phyloP scores from a whole-genome alignment of 768 basidiomycete species.

The Sistotremastrum niveocremeum region DNA sequence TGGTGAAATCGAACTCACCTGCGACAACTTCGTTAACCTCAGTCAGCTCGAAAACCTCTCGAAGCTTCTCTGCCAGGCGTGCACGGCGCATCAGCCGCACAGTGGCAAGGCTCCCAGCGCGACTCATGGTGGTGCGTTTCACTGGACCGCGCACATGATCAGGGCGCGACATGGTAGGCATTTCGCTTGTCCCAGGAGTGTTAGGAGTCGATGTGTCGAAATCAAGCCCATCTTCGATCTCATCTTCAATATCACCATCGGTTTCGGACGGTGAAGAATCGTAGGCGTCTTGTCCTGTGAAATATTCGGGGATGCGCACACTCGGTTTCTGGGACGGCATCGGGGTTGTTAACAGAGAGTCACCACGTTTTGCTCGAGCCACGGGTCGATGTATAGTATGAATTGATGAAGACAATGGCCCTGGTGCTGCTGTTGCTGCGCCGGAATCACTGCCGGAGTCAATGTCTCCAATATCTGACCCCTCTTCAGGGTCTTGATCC shows the following conservation, averaged over 20 bases:
- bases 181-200: background rate
- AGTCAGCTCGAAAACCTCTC: slow-evolving; percentile 73
- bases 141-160: no score
- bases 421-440: slow-evolving; percentile 20
- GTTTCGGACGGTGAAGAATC: no score
- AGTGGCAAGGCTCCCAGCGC: slow-evolving; percentile 57
- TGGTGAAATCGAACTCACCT: slow-evolving; percentile 30
- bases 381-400: slow-evolving; percentile 78
- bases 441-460: slow-evolving; percentile 61
- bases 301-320: no score
- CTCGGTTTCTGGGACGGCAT: background rate
- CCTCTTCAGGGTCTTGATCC: slow-evolving; percentile 55
- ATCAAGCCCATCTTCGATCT: slow-evolving; percentile 34
- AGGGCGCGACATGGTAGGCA: background rate
- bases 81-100: slow-evolving; percentile 54
- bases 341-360: slow-evolving; percentile 7
- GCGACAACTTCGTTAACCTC: slow-evolving; percentile 77
- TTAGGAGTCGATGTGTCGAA: slow-evolving; percentile 17
- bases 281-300: no score
- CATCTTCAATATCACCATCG: slow-evolving; percentile 32
- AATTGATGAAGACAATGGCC: slow-evolving; percentile 45
- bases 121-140: slow-evolving; percentile 17
- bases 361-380: slow-evolving; percentile 44
- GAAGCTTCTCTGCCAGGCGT: slow-evolving; percentile 75
- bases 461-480: slow-evolving; percentile 37